Evolutionary conservation across 768 basidiomycete species (phyloP).

Genomic region (Kwoniella dendrophila): DNA sequence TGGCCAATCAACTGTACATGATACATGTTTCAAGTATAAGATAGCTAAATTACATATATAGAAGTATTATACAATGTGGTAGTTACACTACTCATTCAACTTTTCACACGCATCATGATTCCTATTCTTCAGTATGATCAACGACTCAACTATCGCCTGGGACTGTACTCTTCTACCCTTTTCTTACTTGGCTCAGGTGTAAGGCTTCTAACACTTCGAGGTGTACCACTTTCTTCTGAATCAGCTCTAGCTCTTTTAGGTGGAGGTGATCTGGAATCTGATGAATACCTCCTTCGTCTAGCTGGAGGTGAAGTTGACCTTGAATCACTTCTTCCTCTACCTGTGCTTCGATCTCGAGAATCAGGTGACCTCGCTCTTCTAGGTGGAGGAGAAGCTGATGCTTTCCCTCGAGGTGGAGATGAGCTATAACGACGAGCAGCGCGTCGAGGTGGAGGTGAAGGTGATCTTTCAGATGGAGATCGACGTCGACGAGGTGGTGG

Average conservation of each 20-base stretch:
- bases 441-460: slow-evolving; percentile 4
- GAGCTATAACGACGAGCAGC: slow-evolving; percentile 13
- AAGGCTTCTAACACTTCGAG: slow-evolving; percentile 42
- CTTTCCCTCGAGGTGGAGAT: slow-evolving; percentile 11
- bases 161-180: slow-evolving; percentile 27
- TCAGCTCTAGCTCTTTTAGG: slow-evolving; percentile 24
- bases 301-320: slow-evolving; percentile 19
- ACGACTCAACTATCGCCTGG: not conserved
- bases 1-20: no score
- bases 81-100: no score
- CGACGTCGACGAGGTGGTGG: slow-evolving; percentile 8
- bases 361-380: slow-evolving; percentile 1
- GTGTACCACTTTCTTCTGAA: slow-evolving; percentile 23
- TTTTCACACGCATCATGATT: not conserved
- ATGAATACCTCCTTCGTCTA: slow-evolving; percentile 26
- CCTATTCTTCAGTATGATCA: not conserved
- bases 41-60: no score
- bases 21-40: no score
- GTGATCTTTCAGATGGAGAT: no score
- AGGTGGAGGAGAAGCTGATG: slow-evolving; percentile 8
- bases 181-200: slow-evolving; percentile 39
- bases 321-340: slow-evolving; percentile 7
- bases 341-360: not conserved
- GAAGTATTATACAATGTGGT: no score
- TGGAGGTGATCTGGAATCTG: slow-evolving; percentile 22